Evolutionary conservation across 495 filamentous ascomycete genomes (phyloP), one percentile per base, ranked within the genome.

Genomic region (Hyaloscypha bicolor): DNA sequence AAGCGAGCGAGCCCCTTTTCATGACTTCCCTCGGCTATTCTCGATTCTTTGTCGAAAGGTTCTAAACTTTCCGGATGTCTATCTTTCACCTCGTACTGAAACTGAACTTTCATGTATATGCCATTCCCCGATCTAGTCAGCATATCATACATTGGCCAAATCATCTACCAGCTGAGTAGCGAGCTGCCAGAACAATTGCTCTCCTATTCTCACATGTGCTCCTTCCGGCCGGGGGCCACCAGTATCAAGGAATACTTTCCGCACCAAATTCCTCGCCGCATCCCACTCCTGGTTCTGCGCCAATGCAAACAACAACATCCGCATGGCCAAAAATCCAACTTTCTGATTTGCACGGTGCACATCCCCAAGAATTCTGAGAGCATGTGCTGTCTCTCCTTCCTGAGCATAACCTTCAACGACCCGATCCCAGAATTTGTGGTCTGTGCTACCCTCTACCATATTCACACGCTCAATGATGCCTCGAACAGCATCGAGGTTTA

Each of bases 391-490:
- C 55, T 86, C 77, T 42, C 85, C 85, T 6, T 69, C 71, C 21
- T 72, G 59, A 11, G 83, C 79, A 71, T 90, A 93, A 8, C 88
- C 89, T 61, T 83, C 81, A 56, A 91, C 81, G 39, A 91, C 76
- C 59, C 89, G 81, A 68, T 91, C 87, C 82, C 87, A 92, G 72
- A 93, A 87, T 45, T 85, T 75, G 42, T 76, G 74, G 75, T 93
- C 89, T 42, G 76, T 68, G 57, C 70, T 62, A 33, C 77, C 76
- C 0, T 73, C 62, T 14, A 73, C 70, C 33, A 81, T 68, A n/a
- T 75, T 66, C 31, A 82, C 80, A 25, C 79, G 77, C 16, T 78
- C 60, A 67, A 88, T 83, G 8, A 92, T 76, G 9, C 77, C 63
- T 25, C 84, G 81, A 35, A 91, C 81, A 29, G 85, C 85, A 1